Evolutionary conservation across 2,329 filamentous ascomycete genomes (phyloP), one percentile per base, ranked within the genome.

Genomic region (Microsporum audouinii): DNA sequence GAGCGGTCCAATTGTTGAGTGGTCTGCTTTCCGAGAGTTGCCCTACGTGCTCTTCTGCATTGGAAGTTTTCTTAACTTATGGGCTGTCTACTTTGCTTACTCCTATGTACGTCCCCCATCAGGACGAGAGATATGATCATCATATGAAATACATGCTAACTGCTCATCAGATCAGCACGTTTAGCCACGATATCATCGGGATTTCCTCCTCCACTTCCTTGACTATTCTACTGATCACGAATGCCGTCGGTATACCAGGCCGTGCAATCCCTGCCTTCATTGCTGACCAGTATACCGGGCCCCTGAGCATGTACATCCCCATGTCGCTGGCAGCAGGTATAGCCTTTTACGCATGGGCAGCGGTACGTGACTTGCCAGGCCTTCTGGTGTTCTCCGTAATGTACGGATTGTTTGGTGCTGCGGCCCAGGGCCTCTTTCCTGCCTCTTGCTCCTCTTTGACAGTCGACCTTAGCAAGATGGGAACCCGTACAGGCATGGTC

Each of bases 391-490:
- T 87, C 79, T 75, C 82, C 0, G 74, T 78, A 0, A 77, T 86
- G 61, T 88, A 87, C 67, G 88, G 88, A 1, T 76, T 88, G 55
- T 79, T 79, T 1, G 83, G 80, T 0, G 85, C 84, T 0, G 84
- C 79, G 0, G 81, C 88, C 55, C 86, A 88, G 71, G 80, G 80
- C 5, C 69, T 89, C 7, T 88, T 88, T 66, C 86, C 86, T 0
- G 83, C 85, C 0, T 81, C 80, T 0, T 68, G 87, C 43, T 80
- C 79, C 58, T 80, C 79, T 49, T 71, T 84, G 62, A 82, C 79
- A 0, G 75, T 75, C 0, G 79, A 84, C 66, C 61, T 82, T 62
- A 76, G 76, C 63, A 82, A 81, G 69, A 72, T 74, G 5, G 82
- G 82, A 0, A 77, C 80, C n/a, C 72, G 80, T 14, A 80, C 82